Evolutionary conservation across 1,284 basidiomycete species (phyloP), one percentile per base, ranked within the genome.

Genomic region (Entoloma clypeatum): DNA sequence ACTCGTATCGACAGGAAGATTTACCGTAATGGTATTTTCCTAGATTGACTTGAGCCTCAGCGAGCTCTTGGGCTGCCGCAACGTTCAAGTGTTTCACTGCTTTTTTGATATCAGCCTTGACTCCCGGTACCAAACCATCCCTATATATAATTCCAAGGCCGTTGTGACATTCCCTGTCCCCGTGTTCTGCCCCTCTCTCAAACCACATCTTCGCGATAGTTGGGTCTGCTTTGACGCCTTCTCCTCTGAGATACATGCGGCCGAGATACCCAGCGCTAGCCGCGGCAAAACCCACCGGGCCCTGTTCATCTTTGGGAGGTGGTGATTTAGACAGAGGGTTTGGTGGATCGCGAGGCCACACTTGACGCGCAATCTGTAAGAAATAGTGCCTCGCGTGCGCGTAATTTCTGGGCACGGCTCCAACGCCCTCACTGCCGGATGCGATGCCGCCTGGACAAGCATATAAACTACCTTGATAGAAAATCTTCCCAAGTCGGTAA

Each of bases 241-340:
- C 96, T 0, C 95, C 95, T 26, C 96, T 74, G 27, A 99, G 65
- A 53, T 88, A 90, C 92, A 99, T 97, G 43, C 89, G 75, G 0
- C 95, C 96, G 2, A 99, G 62, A 59, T 87, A 94, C 2, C 77
- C 86, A 4, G 92, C 91, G 35, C 88, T 84, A 2, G 81, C 77
- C 0, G 89, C 81, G 0, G 86, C 86, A 48, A 83, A 81, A 14
- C 77, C 77, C 2, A 80, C 64, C 2, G 74, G 71, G 5, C 75
- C 70, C 19, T 79, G 71, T 13, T 75, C 75, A 49, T 81, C 74
- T 46, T 80, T 77, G 48, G 67, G 55, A 49, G 67, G 51, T 5
- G 55, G 64, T 2, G 64, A 55, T 30, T 60, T 62, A 36, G 69
- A 60, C 33, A 74, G 64, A 0, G 75, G 69, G 49, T 77, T 75